These are phyloP conservation scores for Salpingoeca rosetta DNA, from an alignment of 78 protist genomes.

Conservation along the genomic window DNA sequence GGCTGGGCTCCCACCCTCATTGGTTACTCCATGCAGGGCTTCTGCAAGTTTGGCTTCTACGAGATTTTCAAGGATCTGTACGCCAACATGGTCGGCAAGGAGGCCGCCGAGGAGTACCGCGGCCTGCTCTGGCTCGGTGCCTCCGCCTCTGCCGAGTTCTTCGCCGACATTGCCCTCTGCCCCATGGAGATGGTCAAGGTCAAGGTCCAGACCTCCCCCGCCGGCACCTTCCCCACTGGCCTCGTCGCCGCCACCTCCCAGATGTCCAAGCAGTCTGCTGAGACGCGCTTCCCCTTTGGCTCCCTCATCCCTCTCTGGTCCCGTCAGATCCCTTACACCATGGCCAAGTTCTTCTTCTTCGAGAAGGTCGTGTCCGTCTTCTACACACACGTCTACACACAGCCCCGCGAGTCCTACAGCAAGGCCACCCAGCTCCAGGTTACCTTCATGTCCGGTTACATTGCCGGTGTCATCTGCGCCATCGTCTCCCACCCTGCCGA, in stretches of 20 bases:
- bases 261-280: neutral
- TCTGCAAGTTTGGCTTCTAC: slow-evolving; percentile 72
- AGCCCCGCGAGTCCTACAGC: slow-evolving; percentile 16
- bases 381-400: slow-evolving; percentile 27
- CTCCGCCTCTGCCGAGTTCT: slow-evolving; percentile 59
- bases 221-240: slow-evolving; percentile 26
- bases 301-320: slow-evolving; percentile 63
- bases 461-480: slow-evolving; percentile 78
- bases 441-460: slow-evolving; percentile 73
- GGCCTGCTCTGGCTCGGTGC: slow-evolving; percentile 51
- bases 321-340: slow-evolving; percentile 88
- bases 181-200: slow-evolving; percentile 59
- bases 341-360: slow-evolving; percentile 42
- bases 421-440: slow-evolving; percentile 49
- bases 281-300: slow-evolving; percentile 35
- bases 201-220: slow-evolving; percentile 23
- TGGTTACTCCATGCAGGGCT: slow-evolving; percentile 59
- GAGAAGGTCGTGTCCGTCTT: slow-evolving; percentile 31
- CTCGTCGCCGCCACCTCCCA: neutral
- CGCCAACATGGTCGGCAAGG: slow-evolving; percentile 44
- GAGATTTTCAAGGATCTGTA: slow-evolving; percentile 67
- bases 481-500: slow-evolving; percentile 91
- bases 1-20: slow-evolving; percentile 60
- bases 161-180: slow-evolving; percentile 73
- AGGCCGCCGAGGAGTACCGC: slow-evolving; percentile 42